phyloP scores from a whole-genome alignment of 169 alveolate genomes.

The Plasmodium gallinaceum region DNA sequence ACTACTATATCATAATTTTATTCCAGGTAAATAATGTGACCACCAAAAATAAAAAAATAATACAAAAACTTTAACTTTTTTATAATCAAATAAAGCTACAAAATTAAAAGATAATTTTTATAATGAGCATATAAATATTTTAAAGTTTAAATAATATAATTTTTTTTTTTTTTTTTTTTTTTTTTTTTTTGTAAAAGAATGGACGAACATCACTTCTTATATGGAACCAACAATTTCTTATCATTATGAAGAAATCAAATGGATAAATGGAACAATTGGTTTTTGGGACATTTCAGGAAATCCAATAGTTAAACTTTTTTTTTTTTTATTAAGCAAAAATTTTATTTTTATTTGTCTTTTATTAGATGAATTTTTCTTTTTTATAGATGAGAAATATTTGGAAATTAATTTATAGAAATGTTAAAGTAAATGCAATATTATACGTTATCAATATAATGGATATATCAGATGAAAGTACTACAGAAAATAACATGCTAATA shows the following conservation, averaged over 20 bases:
- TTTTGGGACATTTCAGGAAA: slow-evolving; percentile 76
- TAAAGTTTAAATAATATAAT: not conserved
- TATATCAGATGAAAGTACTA: slow-evolving; percentile 57
- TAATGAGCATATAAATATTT: not conserved
- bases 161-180: not conserved
- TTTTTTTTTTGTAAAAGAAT: slow-evolving; percentile 56
- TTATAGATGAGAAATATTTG: slow-evolving; percentile 69
- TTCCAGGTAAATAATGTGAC: slow-evolving; percentile 54
- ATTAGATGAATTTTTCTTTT: not conserved
- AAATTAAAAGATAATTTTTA: not conserved
- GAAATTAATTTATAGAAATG: slow-evolving; percentile 66
- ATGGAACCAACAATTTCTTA: slow-evolving; percentile 77
- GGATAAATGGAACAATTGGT: slow-evolving; percentile 65
- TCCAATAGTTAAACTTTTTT: slow-evolving; percentile 33
- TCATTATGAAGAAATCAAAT: slow-evolving; percentile 70
- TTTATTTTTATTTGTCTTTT: slow-evolving; percentile 2
- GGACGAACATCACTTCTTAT: slow-evolving; percentile 56
- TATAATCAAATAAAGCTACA: not conserved
- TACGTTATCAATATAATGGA: slow-evolving; percentile 75
- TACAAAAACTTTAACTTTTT: not conserved
- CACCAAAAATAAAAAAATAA: not conserved
- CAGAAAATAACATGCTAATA: slow-evolving; percentile 51
- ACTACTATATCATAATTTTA: slow-evolving; percentile 67
- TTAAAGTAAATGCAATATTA: slow-evolving; percentile 65
- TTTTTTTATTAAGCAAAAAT: not conserved